Evolutionary conservation across 257 asterid species (phyloP).

Genomic region (Knoxia roxburghii): DNA sequence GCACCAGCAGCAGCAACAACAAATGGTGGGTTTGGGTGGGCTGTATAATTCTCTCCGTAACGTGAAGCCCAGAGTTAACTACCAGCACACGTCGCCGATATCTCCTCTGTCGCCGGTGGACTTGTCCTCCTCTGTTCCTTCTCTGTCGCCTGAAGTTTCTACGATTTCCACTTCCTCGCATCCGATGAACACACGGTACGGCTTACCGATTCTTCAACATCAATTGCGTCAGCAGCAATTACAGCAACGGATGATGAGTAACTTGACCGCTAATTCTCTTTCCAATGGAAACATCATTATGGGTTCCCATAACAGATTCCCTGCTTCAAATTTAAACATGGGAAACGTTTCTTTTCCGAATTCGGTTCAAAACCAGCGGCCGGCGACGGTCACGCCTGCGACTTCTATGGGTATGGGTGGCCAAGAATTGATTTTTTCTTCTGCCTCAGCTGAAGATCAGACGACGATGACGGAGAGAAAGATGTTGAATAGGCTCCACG

Average conservation of each 20-base stretch:
- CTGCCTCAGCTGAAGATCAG: slow-evolving; percentile 5
- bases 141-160: slow-evolving; percentile 29
- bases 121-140: slow-evolving; percentile 39
- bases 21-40: slow-evolving; percentile 41
- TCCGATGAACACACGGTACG: slow-evolving; percentile 36
- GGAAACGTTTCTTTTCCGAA: slow-evolving; percentile 29
- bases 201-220: slow-evolving; percentile 49
- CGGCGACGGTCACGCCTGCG: slow-evolving; percentile 5
- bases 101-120: slow-evolving; percentile 55
- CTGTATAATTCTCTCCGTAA: slow-evolving; percentile 45
- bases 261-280: not conserved
- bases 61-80: slow-evolving; percentile 55
- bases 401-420: slow-evolving; percentile 11
- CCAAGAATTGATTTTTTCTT: slow-evolving; percentile 12
- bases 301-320: slow-evolving; percentile 16
- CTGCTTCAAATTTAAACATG: slow-evolving; percentile 3
- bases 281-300: slow-evolving; percentile 6
- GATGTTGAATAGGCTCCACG: slow-evolving; percentile 53
- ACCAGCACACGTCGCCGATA: slow-evolving; percentile 46
- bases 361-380: slow-evolving; percentile 24
- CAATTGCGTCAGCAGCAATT: slow-evolving; percentile 22
- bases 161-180: slow-evolving; percentile 36
- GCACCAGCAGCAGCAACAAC: slow-evolving; percentile 43
- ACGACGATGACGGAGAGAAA: slow-evolving; percentile 36
- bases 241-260: slow-evolving; percentile 4